Conservation (phyloP, 805 yeast species). For the Metschnikowia baotianmanensis region DNA sequence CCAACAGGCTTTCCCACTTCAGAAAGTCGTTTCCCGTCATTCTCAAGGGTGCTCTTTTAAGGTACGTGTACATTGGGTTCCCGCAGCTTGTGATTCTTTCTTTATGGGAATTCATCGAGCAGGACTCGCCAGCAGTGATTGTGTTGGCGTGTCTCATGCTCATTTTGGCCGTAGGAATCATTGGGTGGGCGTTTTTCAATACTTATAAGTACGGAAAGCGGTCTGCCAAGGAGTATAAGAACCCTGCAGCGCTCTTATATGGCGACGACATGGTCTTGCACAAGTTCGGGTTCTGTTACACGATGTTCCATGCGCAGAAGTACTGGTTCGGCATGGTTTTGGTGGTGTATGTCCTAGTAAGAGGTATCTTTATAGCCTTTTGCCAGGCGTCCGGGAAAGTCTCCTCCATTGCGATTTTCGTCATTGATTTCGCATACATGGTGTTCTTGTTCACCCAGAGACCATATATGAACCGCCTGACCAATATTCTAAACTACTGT, state of each 20-base stretch:
- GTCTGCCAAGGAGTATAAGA: conserved; percentile 60
- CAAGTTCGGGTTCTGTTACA: conserved; percentile 85
- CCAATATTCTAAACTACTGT: conserved; percentile 71
- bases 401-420: conserved; percentile 73
- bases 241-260: conserved; percentile 85
- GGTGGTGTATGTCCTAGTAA: conserved; percentile 58
- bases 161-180: conserved; percentile 54
- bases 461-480: conserved; percentile 82
- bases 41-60: conserved; percentile 73
- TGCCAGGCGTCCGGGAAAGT: conserved; percentile 80
- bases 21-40: conserved; percentile 56
- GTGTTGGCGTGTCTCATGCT: conserved; percentile 75
- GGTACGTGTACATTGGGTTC: conserved; percentile 82
- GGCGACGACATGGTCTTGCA: conserved; percentile 71
- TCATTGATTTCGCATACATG: conserved; percentile 71
- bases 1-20: conserved; percentile 47
- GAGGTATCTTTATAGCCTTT: conserved; percentile 71
- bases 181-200: conserved; percentile 65
- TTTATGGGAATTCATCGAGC: conserved; percentile 79
- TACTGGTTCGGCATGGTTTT: conserved; percentile 82
- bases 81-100: conserved; percentile 77
- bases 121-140: conserved; percentile 86
- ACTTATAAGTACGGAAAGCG: conserved; percentile 59
- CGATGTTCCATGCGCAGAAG: conserved; percentile 77
- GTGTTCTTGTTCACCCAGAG: conserved; percentile 56